Conservation (phyloP, 768 basidiomycete genomes). For the Termitomyces sp. region DNA sequence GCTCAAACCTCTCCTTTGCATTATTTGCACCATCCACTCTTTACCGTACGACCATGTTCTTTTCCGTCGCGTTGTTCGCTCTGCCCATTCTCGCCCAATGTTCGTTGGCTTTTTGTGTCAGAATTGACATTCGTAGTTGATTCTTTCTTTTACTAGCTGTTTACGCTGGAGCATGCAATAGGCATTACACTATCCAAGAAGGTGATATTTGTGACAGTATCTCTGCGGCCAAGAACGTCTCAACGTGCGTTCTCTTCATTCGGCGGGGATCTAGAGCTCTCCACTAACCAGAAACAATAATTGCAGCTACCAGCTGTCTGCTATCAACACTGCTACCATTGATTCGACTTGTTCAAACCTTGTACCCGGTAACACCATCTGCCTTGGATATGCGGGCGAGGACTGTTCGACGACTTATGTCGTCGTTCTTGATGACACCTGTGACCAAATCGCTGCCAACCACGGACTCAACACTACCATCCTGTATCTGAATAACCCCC, state of each 20-base stretch:
- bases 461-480: slow-evolving; percentile 45
- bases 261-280: background rate
- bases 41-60: slow-evolving; percentile 16
- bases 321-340: slow-evolving; percentile 47
- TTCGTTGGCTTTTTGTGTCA: slow-evolving; percentile 16
- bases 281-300: slow-evolving; percentile 1
- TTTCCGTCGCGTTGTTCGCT: slow-evolving; percentile 37
- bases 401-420: slow-evolving; percentile 63
- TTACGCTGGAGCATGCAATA: slow-evolving; percentile 42
- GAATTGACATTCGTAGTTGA: slow-evolving; percentile 1
- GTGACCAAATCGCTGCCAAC: slow-evolving; percentile 38
- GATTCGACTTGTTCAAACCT: slow-evolving; percentile 57
- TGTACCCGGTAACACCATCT: slow-evolving; percentile 39
- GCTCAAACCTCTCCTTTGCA: slow-evolving; percentile 17
- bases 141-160: slow-evolving; percentile 15
- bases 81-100: slow-evolving; percentile 41
- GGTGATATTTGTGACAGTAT: slow-evolving; percentile 68
- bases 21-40: slow-evolving; percentile 15
- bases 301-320: slow-evolving; percentile 66
- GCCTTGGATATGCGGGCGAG: slow-evolving; percentile 51
- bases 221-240: slow-evolving; percentile 52
- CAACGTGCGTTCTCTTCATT: slow-evolving; percentile 40
- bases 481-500: slow-evolving; percentile 68
- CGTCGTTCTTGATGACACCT: slow-evolving; percentile 51
- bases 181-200: slow-evolving; percentile 48